Base-by-base conservation (phyloP, 805 yeast species). In the Wickerhamomyces bovis region DNA sequence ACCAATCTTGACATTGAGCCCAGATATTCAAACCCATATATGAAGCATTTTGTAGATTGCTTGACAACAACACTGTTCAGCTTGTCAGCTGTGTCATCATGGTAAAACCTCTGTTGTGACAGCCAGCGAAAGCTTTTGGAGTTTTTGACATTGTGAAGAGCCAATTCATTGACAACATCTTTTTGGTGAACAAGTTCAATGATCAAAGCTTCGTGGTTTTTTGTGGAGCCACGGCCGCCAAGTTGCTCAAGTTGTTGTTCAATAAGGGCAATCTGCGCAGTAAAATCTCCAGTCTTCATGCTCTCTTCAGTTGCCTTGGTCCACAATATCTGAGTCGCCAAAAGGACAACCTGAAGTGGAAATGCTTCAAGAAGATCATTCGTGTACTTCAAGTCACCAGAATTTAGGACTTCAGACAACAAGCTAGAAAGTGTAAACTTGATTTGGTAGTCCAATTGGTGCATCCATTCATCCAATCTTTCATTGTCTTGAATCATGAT, bases 1-100 rank as follows among this genome's bases (percentile, higher is more conserved):
- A 92, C 95, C 20, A 90, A 67, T 45, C 81, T 75, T 18, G 83
- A 86, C 3, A 83, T 81, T 1, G 79, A 70, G 0, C 97, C 97
- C 9, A 82, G 70, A 53, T 87, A 92, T 57, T 89, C 96, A 61
- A 78, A 88, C 0, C 96, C 96, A 58, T 92, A 92, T 1, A 22
- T 44, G 45, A 83, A 75, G 0, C 56, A 48, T 12, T 78, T 69
- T 16, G 75, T 67, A 3, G 81, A 77, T 44, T 81, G 87, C n/a
- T 56, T 61, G 0, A 89, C 72, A 1, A 41, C 52, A 5, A 87
- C 58, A 10, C 67, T 57, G 4, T 55, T 52, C 4, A 70, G 43
- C 1, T 55, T 53, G 40, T 73, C 74, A 4, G 25, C 23, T 0
- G 19, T 13, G 3, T 5, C 16, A 12, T 44, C n/a, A 15, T 48